Conservation (phyloP, 2,329 filamentous ascomycete genomes). For the Alternaria hordeiaustralica region DNA sequence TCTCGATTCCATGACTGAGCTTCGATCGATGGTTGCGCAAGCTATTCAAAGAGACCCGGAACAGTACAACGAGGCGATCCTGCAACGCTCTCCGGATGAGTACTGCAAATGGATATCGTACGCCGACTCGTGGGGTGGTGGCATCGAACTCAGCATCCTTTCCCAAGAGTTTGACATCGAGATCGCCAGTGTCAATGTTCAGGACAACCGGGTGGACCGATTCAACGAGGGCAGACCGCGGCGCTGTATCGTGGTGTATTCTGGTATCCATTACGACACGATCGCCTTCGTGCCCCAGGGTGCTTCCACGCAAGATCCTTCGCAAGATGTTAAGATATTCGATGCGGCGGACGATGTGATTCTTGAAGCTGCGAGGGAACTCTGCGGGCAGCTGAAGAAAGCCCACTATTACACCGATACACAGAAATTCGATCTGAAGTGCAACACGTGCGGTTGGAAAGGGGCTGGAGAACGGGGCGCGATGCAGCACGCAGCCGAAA, state of each 20-base stretch:
- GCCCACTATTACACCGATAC: conserved; percentile 91
- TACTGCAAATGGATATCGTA: conserved; percentile 85
- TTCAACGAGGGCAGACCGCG: conserved; percentile 75
- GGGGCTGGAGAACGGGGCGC: conserved; percentile 71
- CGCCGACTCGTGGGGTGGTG: conserved; percentile 86
- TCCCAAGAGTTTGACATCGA: conserved; percentile 85
- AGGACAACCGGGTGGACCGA: conserved; percentile 69
- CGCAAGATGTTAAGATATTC: conserved; percentile 81
- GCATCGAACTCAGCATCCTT: conserved; percentile 86
- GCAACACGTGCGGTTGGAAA: conserved; percentile 74
- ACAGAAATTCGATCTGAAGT: conserved; percentile 76
- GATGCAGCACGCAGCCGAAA: conserved; percentile 66
- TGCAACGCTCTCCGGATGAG: conserved; percentile 72
- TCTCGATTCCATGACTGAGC: conserved; percentile 71
- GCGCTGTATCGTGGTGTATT: conserved; percentile 84
- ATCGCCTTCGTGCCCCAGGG: conserved; percentile 73
- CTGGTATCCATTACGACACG: conserved; percentile 91
- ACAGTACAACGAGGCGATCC: conserved; percentile 75
- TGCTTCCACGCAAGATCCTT: conserved; percentile 67
- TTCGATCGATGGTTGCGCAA: conserved; percentile 79
- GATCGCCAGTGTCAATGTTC: conserved; percentile 83
- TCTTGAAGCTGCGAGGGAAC: conserved; percentile 63
- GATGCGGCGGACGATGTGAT: conserved; percentile 62
- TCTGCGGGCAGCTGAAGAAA: conserved; percentile 66
- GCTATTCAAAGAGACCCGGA: conserved; percentile 76